A percentile compares a stretch with the other conserved stretches of the same genome.
phyloP scores from a whole-genome alignment of 75 land plant genomes.

The Selaginella moellendorffii region DNA sequence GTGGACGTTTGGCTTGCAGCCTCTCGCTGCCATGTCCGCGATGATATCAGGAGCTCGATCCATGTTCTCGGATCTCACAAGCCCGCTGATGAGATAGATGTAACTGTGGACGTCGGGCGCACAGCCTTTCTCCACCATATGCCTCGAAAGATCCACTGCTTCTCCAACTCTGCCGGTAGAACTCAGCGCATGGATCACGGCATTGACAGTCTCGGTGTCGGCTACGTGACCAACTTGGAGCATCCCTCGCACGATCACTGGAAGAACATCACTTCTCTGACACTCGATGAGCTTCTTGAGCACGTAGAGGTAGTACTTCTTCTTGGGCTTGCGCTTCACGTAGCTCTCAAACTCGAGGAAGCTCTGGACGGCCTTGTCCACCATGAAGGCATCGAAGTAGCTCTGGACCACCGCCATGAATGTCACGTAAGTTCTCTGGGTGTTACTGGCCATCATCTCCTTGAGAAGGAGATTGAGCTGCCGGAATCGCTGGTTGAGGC shows the following conservation, averaged over 20 bases:
- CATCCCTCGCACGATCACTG: neutral
- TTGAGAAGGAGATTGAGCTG: neutral
- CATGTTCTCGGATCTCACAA: neutral
- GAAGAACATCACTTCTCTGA: neutral
- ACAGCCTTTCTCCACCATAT: neutral
- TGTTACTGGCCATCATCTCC: neutral
- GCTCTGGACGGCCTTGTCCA: neutral
- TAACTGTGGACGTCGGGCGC: neutral
- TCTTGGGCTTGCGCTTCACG: neutral
- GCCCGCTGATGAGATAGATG: neutral
- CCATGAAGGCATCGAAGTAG: neutral
- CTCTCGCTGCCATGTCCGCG: neutral
- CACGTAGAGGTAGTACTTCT: neutral
- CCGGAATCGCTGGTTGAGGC: neutral
- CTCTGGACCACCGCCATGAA: neutral
- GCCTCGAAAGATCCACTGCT: neutral
- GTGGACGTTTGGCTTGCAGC: neutral
- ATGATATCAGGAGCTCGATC: neutral
- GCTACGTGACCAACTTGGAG: neutral
- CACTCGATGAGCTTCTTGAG: neutral
- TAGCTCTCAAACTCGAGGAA: neutral
- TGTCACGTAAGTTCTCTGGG: neutral
- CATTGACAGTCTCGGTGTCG: neutral
- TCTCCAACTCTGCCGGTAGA: neutral
- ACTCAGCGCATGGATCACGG: neutral